phyloP scores from a whole-genome alignment of 2,329 filamentous ascomycete species.

The Ophiostoma piceae region DNA sequence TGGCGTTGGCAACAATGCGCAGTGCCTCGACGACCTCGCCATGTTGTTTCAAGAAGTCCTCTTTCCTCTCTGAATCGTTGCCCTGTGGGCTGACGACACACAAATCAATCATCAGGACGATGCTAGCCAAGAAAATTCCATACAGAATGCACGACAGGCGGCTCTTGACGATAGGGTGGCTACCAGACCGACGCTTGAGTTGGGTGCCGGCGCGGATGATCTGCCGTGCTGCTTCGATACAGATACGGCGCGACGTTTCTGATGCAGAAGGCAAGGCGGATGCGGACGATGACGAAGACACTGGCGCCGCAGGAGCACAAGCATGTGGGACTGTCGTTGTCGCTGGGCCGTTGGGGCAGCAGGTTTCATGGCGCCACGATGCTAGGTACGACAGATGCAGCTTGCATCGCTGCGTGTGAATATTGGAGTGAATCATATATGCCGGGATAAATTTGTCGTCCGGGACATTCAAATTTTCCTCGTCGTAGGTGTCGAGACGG shows the following conservation, averaged over 20 bases:
- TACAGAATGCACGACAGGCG: conserved; percentile 20
- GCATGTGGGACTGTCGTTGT: neutral
- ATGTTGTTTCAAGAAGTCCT: neutral
- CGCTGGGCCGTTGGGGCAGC: neutral
- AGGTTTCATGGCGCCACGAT: conserved; percentile 15
- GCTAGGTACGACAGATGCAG: conserved; percentile 38
- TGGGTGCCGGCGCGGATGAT: conserved; percentile 18
- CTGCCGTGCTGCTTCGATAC: conserved; percentile 20
- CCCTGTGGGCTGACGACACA: conserved; percentile 13
- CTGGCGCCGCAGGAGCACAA: neutral
- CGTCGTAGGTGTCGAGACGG: conserved; percentile 32
- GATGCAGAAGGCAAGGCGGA: neutral
- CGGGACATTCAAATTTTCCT: conserved; percentile 29
- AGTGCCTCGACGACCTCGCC: conserved; percentile 16
- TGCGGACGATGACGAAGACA: neutral
- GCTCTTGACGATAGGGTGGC: conserved; percentile 17
- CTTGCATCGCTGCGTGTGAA: conserved; percentile 38
- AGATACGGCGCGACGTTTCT: neutral
- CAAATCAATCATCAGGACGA: conserved; percentile 21
- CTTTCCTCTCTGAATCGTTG: neutral
- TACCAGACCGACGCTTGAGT: neutral
- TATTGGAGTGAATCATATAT: conserved; percentile 36
- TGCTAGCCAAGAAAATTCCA: conserved; percentile 18
- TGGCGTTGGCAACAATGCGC: conserved; percentile 15
- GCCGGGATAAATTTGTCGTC: conserved; percentile 36